A percentile compares a stretch with the other conserved stretches of the same genome.
Conservation (phyloP, 2,329 filamentous ascomycete species). For the Paracoccidioides lutzii region DNA sequence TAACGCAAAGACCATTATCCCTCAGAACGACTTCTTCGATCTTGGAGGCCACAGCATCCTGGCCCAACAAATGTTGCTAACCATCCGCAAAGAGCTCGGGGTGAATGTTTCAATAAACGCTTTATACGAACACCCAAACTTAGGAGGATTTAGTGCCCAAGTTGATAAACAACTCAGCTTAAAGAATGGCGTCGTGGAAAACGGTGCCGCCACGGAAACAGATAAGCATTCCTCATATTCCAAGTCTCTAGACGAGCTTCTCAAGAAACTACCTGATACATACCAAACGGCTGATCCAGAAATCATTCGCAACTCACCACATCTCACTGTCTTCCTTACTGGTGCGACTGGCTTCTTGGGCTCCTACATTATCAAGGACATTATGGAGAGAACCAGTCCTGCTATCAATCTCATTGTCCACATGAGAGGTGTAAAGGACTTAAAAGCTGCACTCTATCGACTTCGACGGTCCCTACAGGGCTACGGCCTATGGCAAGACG, state of each 20-base stretch:
- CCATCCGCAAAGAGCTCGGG: conserved; percentile 36
- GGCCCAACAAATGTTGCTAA: conserved; percentile 67
- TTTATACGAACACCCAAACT: conserved; percentile 17
- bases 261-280: conserved; percentile 36
- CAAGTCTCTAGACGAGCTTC: conserved; percentile 37
- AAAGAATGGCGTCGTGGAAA: conserved; percentile 23
- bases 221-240: conserved; percentile 41
- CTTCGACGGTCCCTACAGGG: conserved; percentile 55
- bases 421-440: conserved; percentile 54
- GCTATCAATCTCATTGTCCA: conserved; percentile 57
- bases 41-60: conserved; percentile 69
- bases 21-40: conserved; percentile 60
- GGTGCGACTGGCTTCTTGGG: conserved; percentile 86
- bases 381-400: conserved; percentile 49
- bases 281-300: conserved; percentile 22
- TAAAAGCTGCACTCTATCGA: conserved; percentile 48
- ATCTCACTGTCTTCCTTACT: conserved; percentile 61
- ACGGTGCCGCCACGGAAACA: conserved; percentile 36
- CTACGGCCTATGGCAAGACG: conserved; percentile 65
- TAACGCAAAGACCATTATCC: conserved; percentile 53
- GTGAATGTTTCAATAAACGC: conserved; percentile 14
- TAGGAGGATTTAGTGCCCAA: conserved; percentile 38
- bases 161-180: conserved; percentile 40
- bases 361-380: conserved; percentile 61
- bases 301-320: conserved; percentile 15